These are phyloP conservation scores for Triglochin maritima DNA, from an alignment of 106 monocot species.

Conservation along the genomic window DNA sequence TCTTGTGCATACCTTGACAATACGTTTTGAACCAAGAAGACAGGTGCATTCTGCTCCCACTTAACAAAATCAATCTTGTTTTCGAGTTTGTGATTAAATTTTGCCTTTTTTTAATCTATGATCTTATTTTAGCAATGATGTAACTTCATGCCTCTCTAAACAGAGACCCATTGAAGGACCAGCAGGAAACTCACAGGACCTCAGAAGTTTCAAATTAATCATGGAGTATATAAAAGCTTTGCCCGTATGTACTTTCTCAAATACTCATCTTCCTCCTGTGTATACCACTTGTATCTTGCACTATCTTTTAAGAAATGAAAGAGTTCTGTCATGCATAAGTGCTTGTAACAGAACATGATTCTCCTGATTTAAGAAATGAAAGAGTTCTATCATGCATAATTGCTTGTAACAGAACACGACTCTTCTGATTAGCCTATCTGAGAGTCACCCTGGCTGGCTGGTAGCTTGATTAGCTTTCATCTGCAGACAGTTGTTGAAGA, in stretches of 20 bases:
- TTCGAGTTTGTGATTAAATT: background rate
- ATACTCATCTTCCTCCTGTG: background rate
- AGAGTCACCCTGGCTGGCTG: too few species aligned
- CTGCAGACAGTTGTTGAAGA: too few species aligned
- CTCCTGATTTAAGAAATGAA: too few species aligned
- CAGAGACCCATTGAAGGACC: conserved; percentile 73
- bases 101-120: background rate
- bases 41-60: conserved; percentile 29
- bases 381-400: too few species aligned
- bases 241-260: conserved; percentile 50
- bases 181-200: conserved; percentile 49
- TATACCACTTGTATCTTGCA: too few species aligned
- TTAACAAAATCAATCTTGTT: too few species aligned
- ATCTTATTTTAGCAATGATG: background rate
- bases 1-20: conserved; percentile 86
- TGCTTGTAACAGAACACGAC: too few species aligned
- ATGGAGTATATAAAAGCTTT: conserved; percentile 95
- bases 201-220: conserved; percentile 79
- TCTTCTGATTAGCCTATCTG: too few species aligned
- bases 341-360: too few species aligned
- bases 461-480: too few species aligned
- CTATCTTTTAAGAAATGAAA: too few species aligned
- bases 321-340: too few species aligned
- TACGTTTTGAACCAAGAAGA: conserved; percentile 92
- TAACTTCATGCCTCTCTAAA: background rate